Percentiles rank a stretch among this genome's conserved stretches.
Conservation (phyloP, 2,329 filamentous ascomycete genomes). For the Capronia epimyces region DNA sequence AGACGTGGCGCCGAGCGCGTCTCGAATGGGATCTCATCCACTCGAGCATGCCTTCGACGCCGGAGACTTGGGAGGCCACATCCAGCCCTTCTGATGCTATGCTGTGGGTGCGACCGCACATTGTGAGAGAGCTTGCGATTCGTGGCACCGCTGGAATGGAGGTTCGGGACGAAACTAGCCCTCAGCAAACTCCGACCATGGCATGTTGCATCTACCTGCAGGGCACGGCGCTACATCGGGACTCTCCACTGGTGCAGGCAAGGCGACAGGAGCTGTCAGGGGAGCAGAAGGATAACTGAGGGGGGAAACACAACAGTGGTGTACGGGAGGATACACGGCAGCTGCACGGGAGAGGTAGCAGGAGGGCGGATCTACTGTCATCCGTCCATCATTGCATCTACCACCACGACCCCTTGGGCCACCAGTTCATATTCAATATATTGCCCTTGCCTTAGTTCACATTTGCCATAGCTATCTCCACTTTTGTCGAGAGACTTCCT, state of each 20-base stretch:
- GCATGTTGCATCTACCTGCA: constrained; percentile 47
- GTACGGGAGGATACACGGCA: no score
- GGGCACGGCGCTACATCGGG: constrained; percentile 48
- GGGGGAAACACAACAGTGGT: no score
- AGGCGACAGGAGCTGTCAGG: constrained; percentile 36
- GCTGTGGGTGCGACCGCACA: constrained; percentile 49
- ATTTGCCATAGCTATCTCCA: no score
- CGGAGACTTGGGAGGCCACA: constrained; percentile 31
- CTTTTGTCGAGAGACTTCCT: no score
- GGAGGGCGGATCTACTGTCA: no score
- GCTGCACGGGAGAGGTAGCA: no score
- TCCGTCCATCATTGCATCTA: no score
- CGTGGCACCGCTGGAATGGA: constrained; percentile 44
- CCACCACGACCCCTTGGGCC: no score
- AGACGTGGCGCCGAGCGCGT: constrained; percentile 55
- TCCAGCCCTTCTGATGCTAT: constrained; percentile 41
- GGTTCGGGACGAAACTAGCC: constrained; percentile 33
- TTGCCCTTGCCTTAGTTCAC: no score
- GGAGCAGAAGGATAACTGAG: neutral
- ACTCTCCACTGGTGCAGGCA: constrained; percentile 41
- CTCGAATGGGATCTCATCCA: constrained; percentile 53
- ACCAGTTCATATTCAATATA: no score
- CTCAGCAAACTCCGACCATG: constrained; percentile 25
- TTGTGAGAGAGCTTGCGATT: constrained; percentile 49
- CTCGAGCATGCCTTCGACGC: constrained; percentile 39